Evolutionary conservation across 345 rosid genomes (phyloP), one percentile per base, ranked within the genome.

Genomic region (Gossypium rotundifolium): DNA sequence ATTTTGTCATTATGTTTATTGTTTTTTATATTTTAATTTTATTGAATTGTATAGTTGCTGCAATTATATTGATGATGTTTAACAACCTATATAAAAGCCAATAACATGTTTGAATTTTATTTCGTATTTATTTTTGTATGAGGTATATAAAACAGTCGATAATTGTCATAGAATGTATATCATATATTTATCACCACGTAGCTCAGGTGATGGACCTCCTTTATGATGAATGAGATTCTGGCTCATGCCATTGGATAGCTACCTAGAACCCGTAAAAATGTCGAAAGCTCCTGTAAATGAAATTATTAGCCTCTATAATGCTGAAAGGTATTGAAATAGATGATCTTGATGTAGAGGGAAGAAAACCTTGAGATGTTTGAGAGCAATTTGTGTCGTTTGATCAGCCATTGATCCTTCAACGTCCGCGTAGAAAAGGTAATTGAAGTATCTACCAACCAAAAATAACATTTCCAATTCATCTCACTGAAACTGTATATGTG

Each of bases 361-460:
- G 58, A 59, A 51, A 52, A 90, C 99, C 84, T 90, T 83, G 20
- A 95, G 91, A 85, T 95, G 94, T 78, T 87, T 79, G 62, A 93
- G 84, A 75, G 98, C 99, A 78, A 88, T 95, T 74, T 95, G 99
- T 52, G 98, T 94, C 10, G 83, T 85, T 82, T 88, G 84, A 27
- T 93, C 92, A 57, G 98, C 98, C 98, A 91, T 95, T 40, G 99
- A 93, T 75, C 97, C 94, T 78, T 91, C 99, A 42, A 95, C 89
- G 80, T 95, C 99, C 82, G 91, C 96, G 65, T 93, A 93, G 84
- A 95, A 95, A 57, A 93, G 87, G 77, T 89, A 95, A 78, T 90
- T 94, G 63, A 93, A 95, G 83, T 83, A 88, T 77, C 99, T 88
- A 27, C 3, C 23, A 60, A 53, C 25, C 5, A 57, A 20, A 22